Base-by-base conservation (phyloP, 192 early-diverging fungal species). In the Funneliformis geosporum region DNA sequence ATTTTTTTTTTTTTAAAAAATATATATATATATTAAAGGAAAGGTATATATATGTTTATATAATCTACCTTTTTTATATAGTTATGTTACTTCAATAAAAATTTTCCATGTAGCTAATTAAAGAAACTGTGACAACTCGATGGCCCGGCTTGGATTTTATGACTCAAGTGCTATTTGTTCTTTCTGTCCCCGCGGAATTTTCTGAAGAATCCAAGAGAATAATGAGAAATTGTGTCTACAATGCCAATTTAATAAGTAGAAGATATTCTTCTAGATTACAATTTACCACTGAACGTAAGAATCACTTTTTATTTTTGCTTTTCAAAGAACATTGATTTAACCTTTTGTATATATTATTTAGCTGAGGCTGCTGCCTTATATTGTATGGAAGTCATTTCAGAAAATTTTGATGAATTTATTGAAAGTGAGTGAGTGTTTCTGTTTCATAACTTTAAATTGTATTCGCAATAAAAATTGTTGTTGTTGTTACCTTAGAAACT, bases 161-260 rank as follows among this genome's bases (percentile, higher is more conserved):
- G 44, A 42, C 25, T 18, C 44, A 73, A 18, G 55, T 73, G 21
- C 47, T 73, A 23, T 8, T 59, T 14, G 25, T 73, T 38, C 10
- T 89, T 10, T 87, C 88, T 4, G 88, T 89, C 3, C 88, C 88
- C 8, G 88, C 88, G 10, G 87, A 87, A 84, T 89, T 85, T 85
- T 84, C 84, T 10, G 88, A 87, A 46, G 61, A 82, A 50, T 86
- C 88, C 46, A 89, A 89, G 71, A 83, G 79, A 28, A 87, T 86
- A 9, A 87, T 89, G 85, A 79, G 88, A 50, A 83, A 85, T 28
- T 87, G 87, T 28, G 88, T 86, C 18, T 82, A 85, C 42, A 84
- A 83, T 18, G 88, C 88, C 12, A 84, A 79, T 6, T 80, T 89
- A 27, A 88, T 14, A 4, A 16, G 4, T 11, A 50, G 47, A 4